Percentiles rank a stretch among this genome's conserved stretches.
Evolutionary conservation across 345 rosid genomes (phyloP).

Genomic region (Acer negundo): DNA sequence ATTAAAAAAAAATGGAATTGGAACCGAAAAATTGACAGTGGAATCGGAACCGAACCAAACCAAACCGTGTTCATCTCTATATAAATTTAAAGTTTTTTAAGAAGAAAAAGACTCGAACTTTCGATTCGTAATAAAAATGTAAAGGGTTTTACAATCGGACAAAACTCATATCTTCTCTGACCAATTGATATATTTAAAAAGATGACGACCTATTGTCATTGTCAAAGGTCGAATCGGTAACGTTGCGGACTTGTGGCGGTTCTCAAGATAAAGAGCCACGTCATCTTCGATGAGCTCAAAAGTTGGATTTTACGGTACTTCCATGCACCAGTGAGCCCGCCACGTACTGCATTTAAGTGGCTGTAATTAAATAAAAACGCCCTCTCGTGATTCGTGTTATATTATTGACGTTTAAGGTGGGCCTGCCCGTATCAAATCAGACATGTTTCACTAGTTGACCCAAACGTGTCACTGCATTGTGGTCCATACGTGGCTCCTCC

Average conservation of each 20-base stretch:
- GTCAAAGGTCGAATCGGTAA: conserved; percentile 14
- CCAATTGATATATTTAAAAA: too few species aligned
- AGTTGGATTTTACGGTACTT: conserved; percentile 29
- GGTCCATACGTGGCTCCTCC: conserved; percentile 6
- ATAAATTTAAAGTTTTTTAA: too few species aligned
- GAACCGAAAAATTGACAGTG: too few species aligned
- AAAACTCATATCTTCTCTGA: too few species aligned
- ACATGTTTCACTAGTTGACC: neutral
- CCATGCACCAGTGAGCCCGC: conserved; percentile 14
- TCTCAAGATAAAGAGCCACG: conserved; percentile 13
- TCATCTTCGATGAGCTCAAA: conserved; percentile 15
- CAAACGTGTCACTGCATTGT: neutral
- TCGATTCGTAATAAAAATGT: accelerated
- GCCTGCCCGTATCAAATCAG: neutral
- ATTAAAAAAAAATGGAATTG: too few species aligned
- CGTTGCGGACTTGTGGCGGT: neutral
- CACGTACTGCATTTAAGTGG: conserved; percentile 9
- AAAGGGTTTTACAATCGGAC: too few species aligned
- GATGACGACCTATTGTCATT: neutral
- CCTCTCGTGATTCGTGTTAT: neutral
- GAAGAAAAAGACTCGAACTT: too few species aligned
- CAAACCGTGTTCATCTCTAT: too few species aligned
- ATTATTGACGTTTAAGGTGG: neutral
- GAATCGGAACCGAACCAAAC: too few species aligned
- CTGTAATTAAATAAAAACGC: neutral